Evolutionary conservation across 805 yeast species (phyloP).

Genomic region (Saccharomyces mikatae): DNA sequence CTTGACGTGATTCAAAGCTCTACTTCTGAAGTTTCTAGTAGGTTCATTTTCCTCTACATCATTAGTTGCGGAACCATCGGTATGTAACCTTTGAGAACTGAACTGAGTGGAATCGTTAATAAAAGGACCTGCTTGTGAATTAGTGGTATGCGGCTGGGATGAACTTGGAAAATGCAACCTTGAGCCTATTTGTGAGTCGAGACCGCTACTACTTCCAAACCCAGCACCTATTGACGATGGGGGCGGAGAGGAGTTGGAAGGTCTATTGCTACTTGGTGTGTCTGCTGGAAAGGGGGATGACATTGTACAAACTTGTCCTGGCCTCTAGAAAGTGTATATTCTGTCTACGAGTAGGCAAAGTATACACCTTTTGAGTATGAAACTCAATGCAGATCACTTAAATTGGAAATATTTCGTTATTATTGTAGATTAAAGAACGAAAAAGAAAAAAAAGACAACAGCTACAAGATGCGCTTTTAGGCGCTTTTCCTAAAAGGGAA

Average conservation of each 20-base stretch:
- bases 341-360: neutral
- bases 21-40: constrained; percentile 33
- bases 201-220: constrained; percentile 24
- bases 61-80: constrained; percentile 11
- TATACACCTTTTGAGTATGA: neutral
- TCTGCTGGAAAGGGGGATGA: constrained; percentile 19
- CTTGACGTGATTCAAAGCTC: constrained; percentile 62
- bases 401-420: neutral
- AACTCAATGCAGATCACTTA: neutral
- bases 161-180: constrained; percentile 27
- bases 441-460: neutral
- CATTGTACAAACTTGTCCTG: constrained; percentile 5
- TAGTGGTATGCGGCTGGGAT: constrained; percentile 16
- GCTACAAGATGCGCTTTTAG: neutral
- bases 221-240: constrained; percentile 26
- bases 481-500: neutral
- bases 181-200: constrained; percentile 21
- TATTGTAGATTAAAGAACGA: neutral
- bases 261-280: constrained; percentile 14
- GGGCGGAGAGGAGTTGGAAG: constrained; percentile 23
- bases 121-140: constrained; percentile 2
- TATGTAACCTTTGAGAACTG: constrained; percentile 19
- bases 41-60: constrained; percentile 16
- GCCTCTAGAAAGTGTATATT: neutral
- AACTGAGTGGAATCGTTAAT: constrained; percentile 14